Percentiles rank a stretch among this genome's conserved stretches.
These are phyloP conservation scores for Kluyveromyces marxianus DNA, from an alignment of 1,139 yeast genomes.

Conservation along the genomic window DNA sequence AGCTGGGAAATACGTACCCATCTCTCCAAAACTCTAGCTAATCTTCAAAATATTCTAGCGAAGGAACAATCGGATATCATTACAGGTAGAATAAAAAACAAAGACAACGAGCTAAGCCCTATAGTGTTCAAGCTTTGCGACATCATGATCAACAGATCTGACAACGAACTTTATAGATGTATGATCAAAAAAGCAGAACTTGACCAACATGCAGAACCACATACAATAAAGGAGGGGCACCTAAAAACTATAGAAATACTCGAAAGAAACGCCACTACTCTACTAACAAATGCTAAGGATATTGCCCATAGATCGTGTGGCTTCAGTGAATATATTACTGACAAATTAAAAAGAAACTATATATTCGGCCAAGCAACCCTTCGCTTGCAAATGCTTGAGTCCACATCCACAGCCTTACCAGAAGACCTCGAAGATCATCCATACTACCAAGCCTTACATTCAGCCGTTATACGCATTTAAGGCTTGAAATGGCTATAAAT, in stretches of 20 bases:
- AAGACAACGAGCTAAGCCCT: conserved; percentile 18
- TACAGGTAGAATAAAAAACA: conserved; percentile 10
- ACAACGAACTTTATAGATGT: conserved; percentile 22
- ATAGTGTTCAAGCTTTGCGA: conserved; percentile 25
- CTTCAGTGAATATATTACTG: conserved; percentile 24
- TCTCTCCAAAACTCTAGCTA: conserved; percentile 14
- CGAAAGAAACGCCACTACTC: conserved; percentile 21
- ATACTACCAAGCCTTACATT: conserved; percentile 2
- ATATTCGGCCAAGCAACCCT: conserved; percentile 20
- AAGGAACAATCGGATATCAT: conserved; percentile 11
- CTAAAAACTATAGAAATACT: conserved; percentile 14
- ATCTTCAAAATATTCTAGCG: conserved; percentile 13
- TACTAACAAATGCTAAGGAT: conserved; percentile 19
- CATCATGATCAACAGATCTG: conserved; percentile 19
- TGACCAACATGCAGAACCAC: neutral
- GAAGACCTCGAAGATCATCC: conserved; percentile 15
- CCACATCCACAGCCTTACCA: conserved; percentile 1
- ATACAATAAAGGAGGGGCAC: neutral
- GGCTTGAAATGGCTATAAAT: too few relatives aligned
- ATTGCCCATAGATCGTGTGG: conserved; percentile 27
- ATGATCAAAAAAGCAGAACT: conserved; percentile 10
- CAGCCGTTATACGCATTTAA: neutral
- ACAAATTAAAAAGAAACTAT: conserved; percentile 27
- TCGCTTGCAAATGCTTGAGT: conserved; percentile 11
- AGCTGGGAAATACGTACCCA: conserved; percentile 21